Evolutionary conservation across 2,329 filamentous ascomycete species (phyloP).

Genomic region (Paecilomyces niveus): DNA sequence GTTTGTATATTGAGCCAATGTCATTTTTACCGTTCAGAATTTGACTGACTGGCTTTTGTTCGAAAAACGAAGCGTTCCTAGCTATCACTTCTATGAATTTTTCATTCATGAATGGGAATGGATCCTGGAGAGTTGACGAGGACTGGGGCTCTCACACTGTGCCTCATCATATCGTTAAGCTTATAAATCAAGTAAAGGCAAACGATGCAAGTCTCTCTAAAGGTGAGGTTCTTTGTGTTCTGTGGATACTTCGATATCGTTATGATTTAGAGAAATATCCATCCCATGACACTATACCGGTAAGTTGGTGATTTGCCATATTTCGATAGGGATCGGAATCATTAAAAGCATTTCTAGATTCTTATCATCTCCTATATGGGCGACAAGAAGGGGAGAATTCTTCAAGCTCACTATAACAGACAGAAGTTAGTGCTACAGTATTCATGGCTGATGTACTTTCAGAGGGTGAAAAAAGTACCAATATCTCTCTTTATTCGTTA

Average conservation of each 20-base stretch:
- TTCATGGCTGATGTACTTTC: background rate
- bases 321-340: background rate
- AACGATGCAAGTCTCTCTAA: background rate
- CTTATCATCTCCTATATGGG: background rate
- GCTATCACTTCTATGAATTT: background rate
- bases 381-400: background rate
- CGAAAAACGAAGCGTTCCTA: background rate
- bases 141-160: too few relatives aligned
- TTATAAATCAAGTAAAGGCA: background rate
- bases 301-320: background rate
- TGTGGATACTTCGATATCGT: background rate
- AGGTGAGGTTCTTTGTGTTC: background rate
- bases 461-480: background rate
- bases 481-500: background rate
- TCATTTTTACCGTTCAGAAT: too few relatives aligned
- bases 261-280: background rate
- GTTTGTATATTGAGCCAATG: too few relatives aligned
- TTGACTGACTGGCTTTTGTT: too few relatives aligned
- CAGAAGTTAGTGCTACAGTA: background rate
- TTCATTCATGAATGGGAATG: background rate
- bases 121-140: too few relatives aligned
- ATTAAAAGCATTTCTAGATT: background rate
- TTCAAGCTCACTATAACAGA: background rate
- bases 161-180: background rate
- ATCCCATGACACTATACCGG: background rate